Evolutionary conservation across 73 alveolate species (phyloP).

Genomic region (Paramecium bursaria): DNA sequence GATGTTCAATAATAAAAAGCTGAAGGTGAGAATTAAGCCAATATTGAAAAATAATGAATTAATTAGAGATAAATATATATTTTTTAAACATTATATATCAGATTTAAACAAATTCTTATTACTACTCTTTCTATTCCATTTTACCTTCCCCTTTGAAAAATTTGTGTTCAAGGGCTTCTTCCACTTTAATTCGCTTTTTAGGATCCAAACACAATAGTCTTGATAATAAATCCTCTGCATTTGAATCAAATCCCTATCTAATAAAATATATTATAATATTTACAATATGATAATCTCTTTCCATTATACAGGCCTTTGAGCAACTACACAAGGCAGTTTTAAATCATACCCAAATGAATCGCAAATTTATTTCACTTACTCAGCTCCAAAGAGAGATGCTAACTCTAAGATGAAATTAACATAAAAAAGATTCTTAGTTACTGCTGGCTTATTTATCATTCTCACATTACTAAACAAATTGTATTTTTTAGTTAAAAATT

Average conservation of each 20-base stretch:
- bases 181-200: slow-evolving; percentile 75
- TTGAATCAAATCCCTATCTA: slow-evolving; percentile 60
- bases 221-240: slow-evolving; percentile 77
- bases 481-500: slow-evolving; percentile 85
- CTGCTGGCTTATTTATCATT: slow-evolving; percentile 73
- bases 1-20: too few relatives aligned
- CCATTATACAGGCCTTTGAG: slow-evolving; percentile 75
- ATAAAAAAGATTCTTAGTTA: slow-evolving; percentile 80
- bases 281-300: slow-evolving; percentile 75
- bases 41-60: too few relatives aligned
- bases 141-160: too few relatives aligned
- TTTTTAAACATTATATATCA: too few relatives aligned
- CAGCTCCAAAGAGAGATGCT: slow-evolving; percentile 80
- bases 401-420: slow-evolving; percentile 78
- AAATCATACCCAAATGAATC: slow-evolving; percentile 75
- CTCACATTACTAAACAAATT: slow-evolving; percentile 82
- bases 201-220: slow-evolving; percentile 78
- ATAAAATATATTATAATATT: not conserved
- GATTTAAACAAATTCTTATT: too few relatives aligned
- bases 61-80: too few relatives aligned
- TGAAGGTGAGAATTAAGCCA: too few relatives aligned
- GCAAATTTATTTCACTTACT: slow-evolving; percentile 75
- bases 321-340: slow-evolving; percentile 76
- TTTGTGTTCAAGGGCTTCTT: slow-evolving; percentile 75
- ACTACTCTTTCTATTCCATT: too few relatives aligned